Evolutionary conservation across 176 grass and related monocot genomes (phyloP).

Genomic region (Musa troglodytarum): DNA sequence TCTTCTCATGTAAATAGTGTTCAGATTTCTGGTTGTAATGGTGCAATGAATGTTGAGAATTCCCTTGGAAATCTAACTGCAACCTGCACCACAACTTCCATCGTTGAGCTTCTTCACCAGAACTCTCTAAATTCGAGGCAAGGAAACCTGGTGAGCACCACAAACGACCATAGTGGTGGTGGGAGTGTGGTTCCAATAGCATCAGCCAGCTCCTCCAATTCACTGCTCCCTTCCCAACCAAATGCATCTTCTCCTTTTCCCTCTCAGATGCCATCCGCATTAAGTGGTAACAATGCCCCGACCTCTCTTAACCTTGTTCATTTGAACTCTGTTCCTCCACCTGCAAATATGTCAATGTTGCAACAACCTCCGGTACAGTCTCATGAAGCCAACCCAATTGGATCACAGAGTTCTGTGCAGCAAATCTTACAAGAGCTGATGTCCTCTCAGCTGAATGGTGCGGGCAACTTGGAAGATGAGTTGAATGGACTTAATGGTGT

Average conservation of each 20-base stretch:
- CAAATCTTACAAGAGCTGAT: slow-evolving; percentile 34
- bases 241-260: slow-evolving; percentile 21
- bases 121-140: slow-evolving; percentile 15
- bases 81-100: slow-evolving; percentile 11
- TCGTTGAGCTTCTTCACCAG: slow-evolving; percentile 6
- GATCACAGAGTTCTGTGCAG: slow-evolving; percentile 23
- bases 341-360: slow-evolving; percentile 12
- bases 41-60: slow-evolving; percentile 15
- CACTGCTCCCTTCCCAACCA: slow-evolving; percentile 20
- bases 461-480: neutral
- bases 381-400: slow-evolving; percentile 22
- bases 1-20: slow-evolving; percentile 6
- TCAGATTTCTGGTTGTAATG: slow-evolving; percentile 15
- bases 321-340: slow-evolving; percentile 11
- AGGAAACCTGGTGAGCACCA: slow-evolving; percentile 11
- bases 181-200: slow-evolving; percentile 19
- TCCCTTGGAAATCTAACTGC: slow-evolving; percentile 1
- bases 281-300: neutral
- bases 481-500: slow-evolving; percentile 15
- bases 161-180: slow-evolving; percentile 1
- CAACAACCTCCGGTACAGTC: slow-evolving; percentile 1
- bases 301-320: neutral
- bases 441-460: slow-evolving; percentile 20
- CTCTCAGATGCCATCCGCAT: slow-evolving; percentile 3
- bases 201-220: slow-evolving; percentile 31